These are phyloP conservation scores for Grosmannia penicillata DNA, from an alignment of 2,329 filamentous ascomycete genomes.

Conservation along the genomic window DNA sequence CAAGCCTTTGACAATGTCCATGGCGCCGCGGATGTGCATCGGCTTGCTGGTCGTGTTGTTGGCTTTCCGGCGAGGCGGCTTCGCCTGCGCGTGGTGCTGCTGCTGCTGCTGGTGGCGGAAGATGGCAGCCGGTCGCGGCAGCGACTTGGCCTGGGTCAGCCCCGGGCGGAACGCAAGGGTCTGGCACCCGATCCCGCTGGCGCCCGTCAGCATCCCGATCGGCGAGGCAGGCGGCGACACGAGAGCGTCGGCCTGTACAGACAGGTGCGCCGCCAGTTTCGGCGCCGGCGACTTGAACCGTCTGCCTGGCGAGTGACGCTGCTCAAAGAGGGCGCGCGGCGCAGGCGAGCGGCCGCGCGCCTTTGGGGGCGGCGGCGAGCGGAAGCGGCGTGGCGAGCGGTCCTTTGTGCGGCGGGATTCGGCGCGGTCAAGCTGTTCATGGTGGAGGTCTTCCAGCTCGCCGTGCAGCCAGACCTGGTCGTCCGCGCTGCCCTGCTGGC, in stretches of 20 bases:
- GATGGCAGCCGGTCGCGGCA: conserved; percentile 64
- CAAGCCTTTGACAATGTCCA: conserved; percentile 92
- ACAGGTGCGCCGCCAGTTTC: conserved; percentile 17
- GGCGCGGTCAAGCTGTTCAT: conserved; percentile 39
- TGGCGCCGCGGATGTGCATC: conserved; percentile 72
- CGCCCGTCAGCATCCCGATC: conserved; percentile 20
- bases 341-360: conserved; percentile 38
- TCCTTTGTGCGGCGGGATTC: conserved; percentile 34
- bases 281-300: conserved; percentile 51
- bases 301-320: conserved; percentile 54
- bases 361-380: conserved; percentile 39
- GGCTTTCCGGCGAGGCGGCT: conserved; percentile 11
- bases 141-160: conserved; percentile 66
- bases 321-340: conserved; percentile 44
- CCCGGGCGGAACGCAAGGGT: conserved; percentile 44
- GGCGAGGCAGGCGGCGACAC: conserved; percentile 34
- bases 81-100: conserved; percentile 17
- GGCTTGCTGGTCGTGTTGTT: conserved; percentile 24
- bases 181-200: conserved; percentile 23
- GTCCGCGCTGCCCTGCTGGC: conserved; percentile 45
- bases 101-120: conserved; percentile 33
- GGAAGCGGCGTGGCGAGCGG: conserved; percentile 46
- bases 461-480: conserved; percentile 57
- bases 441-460: conserved; percentile 50
- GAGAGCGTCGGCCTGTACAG: conserved; percentile 8